phyloP scores from a whole-genome alignment of 148 eudicot genomes.

The Euryodendron excelsum region DNA sequence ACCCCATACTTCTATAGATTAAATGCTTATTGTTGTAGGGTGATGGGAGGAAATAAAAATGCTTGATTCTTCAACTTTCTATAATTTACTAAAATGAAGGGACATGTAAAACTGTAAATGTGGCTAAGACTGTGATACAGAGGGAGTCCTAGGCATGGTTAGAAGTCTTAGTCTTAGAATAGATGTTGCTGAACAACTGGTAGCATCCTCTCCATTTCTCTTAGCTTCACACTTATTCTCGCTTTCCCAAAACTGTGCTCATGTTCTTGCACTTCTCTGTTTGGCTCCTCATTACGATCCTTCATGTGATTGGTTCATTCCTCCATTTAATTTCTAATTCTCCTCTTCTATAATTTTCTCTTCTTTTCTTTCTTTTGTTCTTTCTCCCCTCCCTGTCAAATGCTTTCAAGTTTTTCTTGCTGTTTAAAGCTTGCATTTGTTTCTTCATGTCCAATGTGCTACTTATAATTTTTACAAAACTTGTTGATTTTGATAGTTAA shows the following conservation, averaged over 20 bases:
- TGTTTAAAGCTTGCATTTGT: background rate
- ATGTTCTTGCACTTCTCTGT: background rate
- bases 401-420: background rate
- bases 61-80: too few relatives aligned
- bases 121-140: too few relatives aligned
- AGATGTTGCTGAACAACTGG: background rate
- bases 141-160: background rate
- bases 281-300: background rate
- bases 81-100: too few relatives aligned
- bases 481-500: background rate
- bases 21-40: too few relatives aligned
- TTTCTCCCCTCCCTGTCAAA: background rate
- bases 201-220: background rate
- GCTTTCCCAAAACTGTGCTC: background rate
- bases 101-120: too few relatives aligned
- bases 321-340: background rate
- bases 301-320: background rate
- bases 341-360: too few relatives aligned
- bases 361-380: background rate
- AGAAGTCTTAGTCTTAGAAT: background rate
- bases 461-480: background rate
- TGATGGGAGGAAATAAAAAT: too few relatives aligned
- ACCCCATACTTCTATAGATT: background rate
- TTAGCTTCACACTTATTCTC: background rate
- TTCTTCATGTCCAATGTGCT: background rate